Evolutionary conservation across 345 rosid species (phyloP).

Genomic region (Murraya koenigii): DNA sequence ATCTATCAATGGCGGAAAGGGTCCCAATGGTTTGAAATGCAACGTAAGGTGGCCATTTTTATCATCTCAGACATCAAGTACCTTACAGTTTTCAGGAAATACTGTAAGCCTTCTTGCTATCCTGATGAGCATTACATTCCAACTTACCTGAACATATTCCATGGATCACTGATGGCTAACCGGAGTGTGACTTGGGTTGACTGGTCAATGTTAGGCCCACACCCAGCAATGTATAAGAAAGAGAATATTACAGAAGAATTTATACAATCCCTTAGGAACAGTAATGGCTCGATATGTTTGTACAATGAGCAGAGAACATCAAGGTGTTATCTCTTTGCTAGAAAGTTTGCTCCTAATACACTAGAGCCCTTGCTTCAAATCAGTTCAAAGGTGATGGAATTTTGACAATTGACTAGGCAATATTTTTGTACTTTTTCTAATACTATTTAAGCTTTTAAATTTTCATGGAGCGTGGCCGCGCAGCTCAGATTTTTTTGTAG

Average conservation of each 20-base stretch:
- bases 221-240: constrained; percentile 60
- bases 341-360: constrained; percentile 80
- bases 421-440: not conserved
- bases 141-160: constrained; percentile 76
- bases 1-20: constrained; percentile 92
- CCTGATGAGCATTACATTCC: constrained; percentile 95
- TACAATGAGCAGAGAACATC: constrained; percentile 66
- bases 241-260: constrained; percentile 59
- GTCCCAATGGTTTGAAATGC: constrained; percentile 92
- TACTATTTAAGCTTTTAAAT: not conserved
- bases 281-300: constrained; percentile 50
- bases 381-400: constrained; percentile 63
- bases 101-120: constrained; percentile 87
- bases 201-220: constrained; percentile 90
- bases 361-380: constrained; percentile 71
- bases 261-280: constrained; percentile 60
- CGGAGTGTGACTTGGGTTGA: constrained; percentile 87
- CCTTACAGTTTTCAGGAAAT: constrained; percentile 60
- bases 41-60: constrained; percentile 60
- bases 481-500: constrained; percentile 16
- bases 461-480: not conserved
- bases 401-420: constrained; percentile 25
- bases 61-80: constrained; percentile 68
- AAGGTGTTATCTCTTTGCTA: constrained; percentile 77
- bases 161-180: constrained; percentile 64